phyloP scores from a whole-genome alignment of 2,329 filamentous ascomycete species.

The Rutstroemia sp. region DNA sequence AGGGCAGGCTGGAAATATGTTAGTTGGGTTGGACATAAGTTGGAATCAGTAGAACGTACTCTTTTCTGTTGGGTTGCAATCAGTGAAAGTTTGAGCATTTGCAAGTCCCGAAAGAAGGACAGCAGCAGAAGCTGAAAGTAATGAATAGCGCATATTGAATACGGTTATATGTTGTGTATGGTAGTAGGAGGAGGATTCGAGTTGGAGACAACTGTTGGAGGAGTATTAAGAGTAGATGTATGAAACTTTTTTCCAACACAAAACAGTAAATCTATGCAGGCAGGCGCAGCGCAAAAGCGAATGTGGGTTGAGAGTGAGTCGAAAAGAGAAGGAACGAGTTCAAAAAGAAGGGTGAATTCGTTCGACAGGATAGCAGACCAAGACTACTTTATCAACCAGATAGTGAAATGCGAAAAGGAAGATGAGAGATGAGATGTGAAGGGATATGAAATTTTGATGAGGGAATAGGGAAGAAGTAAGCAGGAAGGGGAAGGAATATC shows the following conservation, averaged over 20 bases:
- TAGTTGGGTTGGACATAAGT: slow-evolving; percentile 15
- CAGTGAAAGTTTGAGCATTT: slow-evolving; percentile 11
- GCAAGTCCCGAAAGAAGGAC: slow-evolving; percentile 9
- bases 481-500: no score
- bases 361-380: background rate
- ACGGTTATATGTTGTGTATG: background rate
- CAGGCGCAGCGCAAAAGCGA: background rate
- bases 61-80: slow-evolving; percentile 8
- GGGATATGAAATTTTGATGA: no score
- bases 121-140: slow-evolving; percentile 14
- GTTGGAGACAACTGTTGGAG: background rate
- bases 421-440: no score
- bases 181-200: background rate
- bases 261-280: background rate
- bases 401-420: no score
- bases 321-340: background rate
- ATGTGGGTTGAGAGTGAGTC: background rate
- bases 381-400: background rate
- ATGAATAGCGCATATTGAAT: slow-evolving; percentile 20
- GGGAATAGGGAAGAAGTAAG: no score
- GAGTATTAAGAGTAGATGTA: background rate
- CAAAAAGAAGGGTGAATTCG: background rate
- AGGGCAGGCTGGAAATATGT: slow-evolving; percentile 30
- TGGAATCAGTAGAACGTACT: background rate
- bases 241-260: background rate